phyloP scores from a whole-genome alignment of 1,284 basidiomycete genomes.

The Moesziomyces antarcticus region DNA sequence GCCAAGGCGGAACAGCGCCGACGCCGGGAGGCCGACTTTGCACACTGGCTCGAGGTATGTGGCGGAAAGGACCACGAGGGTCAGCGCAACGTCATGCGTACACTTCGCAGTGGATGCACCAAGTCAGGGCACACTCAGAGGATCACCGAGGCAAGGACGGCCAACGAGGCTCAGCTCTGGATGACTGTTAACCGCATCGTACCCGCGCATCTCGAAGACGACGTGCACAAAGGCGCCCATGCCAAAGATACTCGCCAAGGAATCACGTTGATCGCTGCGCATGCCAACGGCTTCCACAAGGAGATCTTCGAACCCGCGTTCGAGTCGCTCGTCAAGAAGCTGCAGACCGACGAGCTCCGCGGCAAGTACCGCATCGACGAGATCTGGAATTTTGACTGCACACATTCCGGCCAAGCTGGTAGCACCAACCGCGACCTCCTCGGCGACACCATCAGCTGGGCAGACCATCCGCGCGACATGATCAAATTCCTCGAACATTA shows the following conservation, averaged over 20 bases:
- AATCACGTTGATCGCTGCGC: constrained; percentile 78
- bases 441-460: constrained; percentile 76
- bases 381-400: constrained; percentile 81
- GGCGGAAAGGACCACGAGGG: constrained; percentile 17
- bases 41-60: constrained; percentile 18
- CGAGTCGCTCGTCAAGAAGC: constrained; percentile 68
- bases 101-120: constrained; percentile 10
- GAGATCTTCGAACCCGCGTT: constrained; percentile 80
- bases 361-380: constrained; percentile 73
- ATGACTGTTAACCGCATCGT: constrained; percentile 35
- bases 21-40: constrained; percentile 42
- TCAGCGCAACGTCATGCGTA: constrained; percentile 24
- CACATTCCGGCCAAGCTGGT: constrained; percentile 80
- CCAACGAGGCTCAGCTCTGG: constrained; percentile 48
- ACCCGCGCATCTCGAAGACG: constrained; percentile 23
- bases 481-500: constrained; percentile 76
- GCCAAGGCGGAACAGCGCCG: constrained; percentile 43
- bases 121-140: constrained; percentile 20
- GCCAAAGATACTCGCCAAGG: constrained; percentile 18
- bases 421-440: constrained; percentile 75
- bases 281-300: constrained; percentile 85
- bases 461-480: constrained; percentile 78
- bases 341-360: constrained; percentile 23
- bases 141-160: constrained; percentile 26
- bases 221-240: constrained; percentile 1